phyloP scores from a whole-genome alignment of 768 basidiomycete genomes.

The Psilocybe azurescens region DNA sequence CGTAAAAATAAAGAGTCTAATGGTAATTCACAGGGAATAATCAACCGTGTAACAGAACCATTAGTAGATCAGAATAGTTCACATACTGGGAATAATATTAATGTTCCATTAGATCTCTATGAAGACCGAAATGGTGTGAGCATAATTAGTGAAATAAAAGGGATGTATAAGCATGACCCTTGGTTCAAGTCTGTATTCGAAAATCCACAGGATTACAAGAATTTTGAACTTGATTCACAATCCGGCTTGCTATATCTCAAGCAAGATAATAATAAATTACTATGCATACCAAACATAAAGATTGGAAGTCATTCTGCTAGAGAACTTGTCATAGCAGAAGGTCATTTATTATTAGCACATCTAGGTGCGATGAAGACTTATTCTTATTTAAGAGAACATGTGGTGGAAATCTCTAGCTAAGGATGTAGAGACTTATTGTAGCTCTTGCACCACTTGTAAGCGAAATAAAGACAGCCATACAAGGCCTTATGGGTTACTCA shows the following conservation, averaged over 20 bases:
- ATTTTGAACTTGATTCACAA: neutral
- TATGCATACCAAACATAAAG: slow-evolving; percentile 28
- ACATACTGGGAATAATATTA: no score
- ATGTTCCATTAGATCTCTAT: no score
- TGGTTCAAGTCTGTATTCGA: no score
- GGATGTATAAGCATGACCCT: no score
- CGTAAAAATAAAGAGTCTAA: no score
- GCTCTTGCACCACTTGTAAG: slow-evolving; percentile 28
- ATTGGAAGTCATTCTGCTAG: slow-evolving; percentile 16
- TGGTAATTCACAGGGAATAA: no score
- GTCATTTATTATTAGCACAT: slow-evolving; percentile 44
- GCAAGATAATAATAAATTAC: slow-evolving; percentile 5
- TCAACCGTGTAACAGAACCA: no score
- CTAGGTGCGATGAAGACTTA: slow-evolving; percentile 40
- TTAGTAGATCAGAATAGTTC: no score
- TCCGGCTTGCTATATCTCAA: slow-evolving; percentile 10
- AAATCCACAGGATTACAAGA: no score
- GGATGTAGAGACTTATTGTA: slow-evolving; percentile 33
- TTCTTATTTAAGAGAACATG: slow-evolving; percentile 31
- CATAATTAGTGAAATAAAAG: no score
- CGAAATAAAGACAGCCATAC: slow-evolving; percentile 28
- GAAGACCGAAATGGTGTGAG: no score
- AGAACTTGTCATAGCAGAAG: slow-evolving; percentile 40
- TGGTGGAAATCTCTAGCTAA: slow-evolving; percentile 43
- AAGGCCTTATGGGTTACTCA: slow-evolving; percentile 25